Base-by-base conservation (phyloP, 73 alveolate genomes). In the Loxodes magnus region DNA sequence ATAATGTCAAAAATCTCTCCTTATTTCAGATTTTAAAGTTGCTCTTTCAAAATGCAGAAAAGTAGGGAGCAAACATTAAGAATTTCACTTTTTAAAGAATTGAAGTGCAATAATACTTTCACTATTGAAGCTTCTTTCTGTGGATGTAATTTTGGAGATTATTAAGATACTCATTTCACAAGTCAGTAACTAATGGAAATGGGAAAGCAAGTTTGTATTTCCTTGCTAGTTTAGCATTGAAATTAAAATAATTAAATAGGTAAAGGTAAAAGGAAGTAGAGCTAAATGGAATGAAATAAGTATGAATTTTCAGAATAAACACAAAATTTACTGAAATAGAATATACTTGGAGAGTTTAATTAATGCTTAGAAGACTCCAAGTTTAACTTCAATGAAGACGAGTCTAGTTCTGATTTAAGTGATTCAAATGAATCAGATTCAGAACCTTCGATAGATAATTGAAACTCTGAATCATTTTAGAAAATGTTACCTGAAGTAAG, bases 71-170 rank as follows among this genome's bases (percentile, higher is more conserved):
- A 87, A 1, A 85, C 96, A 6, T 91, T 88, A 3, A 46, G 96
- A 46, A 60, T 85, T 4, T 36, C 80, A 37, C 54, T 85, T 64
- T 85, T 61, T 48, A 67, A 67, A 69, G 92, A 80, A 65, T 28
- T 75, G 50, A 70, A 76, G 41, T 64, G 63, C 15, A 82, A 76
- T 27, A 68, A 68, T 33, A 87, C 80, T 16, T 85, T 34, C 48
- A 85, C 96, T 0, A 39, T 84, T 14, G 96, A 84, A 61, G 71
- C 83, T 19, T 80, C 93, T 6, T 80, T 84, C 65, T 79, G 93
- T 60, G 96, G 96, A 21, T 84, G 88, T 31, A 87, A 79, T 50
- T 43, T 64, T 37, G 90, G 90, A 20, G 79, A 80, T 51, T 84
- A 60, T 31, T 81, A 81, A 29, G 87, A 76, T 15, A 68, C 56